Evolutionary conservation across 169 alveolate genomes (phyloP).

Genomic region (Babesia gibsoni): DNA sequence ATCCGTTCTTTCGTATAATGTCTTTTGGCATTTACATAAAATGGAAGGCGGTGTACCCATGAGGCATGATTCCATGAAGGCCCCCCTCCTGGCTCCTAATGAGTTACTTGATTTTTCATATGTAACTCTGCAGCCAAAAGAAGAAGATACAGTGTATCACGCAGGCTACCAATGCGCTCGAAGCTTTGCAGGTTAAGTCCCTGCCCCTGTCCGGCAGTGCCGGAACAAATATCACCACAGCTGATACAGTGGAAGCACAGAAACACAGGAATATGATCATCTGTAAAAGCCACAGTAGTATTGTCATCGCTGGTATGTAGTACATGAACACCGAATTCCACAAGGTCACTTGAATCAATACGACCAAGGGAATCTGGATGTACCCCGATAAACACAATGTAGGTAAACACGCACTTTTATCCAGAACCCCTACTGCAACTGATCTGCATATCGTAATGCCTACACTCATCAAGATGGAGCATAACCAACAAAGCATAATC

Average conservation of each 20-base stretch:
- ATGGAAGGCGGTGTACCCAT: too few relatives aligned
- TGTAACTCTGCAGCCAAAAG: conserved; percentile 4
- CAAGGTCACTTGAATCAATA: conserved; percentile 4
- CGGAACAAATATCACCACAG: conserved; percentile 5
- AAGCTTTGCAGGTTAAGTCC: not conserved
- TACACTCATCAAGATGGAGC: conserved; percentile 38
- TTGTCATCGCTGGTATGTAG: not conserved
- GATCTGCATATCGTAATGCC: not conserved
- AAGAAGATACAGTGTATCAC: not conserved
- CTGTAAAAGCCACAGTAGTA: not conserved
- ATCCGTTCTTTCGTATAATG: too few relatives aligned
- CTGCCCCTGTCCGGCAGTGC: not conserved
- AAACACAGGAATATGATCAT: not conserved
- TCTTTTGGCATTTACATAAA: too few relatives aligned
- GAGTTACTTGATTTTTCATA: too few relatives aligned
- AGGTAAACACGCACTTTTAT: not conserved
- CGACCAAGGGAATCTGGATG: conserved; percentile 47
- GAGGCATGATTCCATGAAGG: too few relatives aligned
- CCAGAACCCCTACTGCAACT: not conserved
- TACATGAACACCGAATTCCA: not conserved
- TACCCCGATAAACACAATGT: conserved; percentile 28
- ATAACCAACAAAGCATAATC: not conserved
- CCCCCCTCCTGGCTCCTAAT: too few relatives aligned
- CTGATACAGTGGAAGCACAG: conserved; percentile 2
- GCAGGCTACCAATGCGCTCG: not conserved